A percentile compares a stretch with the other conserved stretches of the same genome.
phyloP scores from a whole-genome alignment of 139 green algal species.

The Chlorella vulgaris region DNA sequence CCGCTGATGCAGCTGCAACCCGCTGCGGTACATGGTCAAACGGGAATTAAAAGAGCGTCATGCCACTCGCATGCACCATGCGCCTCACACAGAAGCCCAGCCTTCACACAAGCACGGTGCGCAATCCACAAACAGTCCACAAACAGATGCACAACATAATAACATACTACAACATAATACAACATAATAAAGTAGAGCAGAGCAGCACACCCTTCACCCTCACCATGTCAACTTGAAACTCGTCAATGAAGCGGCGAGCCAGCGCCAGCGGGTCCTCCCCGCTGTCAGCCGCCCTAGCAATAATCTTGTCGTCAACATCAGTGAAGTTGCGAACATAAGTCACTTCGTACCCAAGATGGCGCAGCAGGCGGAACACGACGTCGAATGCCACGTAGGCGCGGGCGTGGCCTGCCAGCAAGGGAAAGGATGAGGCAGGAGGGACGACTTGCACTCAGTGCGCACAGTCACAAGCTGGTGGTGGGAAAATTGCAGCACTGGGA shows the following conservation, averaged over 20 bases:
- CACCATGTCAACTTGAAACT: slow-evolving; percentile 94
- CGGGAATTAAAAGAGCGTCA: no score
- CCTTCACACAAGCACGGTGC: no score
- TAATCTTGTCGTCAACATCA: slow-evolving; percentile 99
- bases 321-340: slow-evolving; percentile 74
- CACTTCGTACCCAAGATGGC: slow-evolving; percentile 73
- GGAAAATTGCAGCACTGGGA: no score
- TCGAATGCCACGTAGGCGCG: slow-evolving; percentile 97
- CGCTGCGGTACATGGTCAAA: no score
- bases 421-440: no score
- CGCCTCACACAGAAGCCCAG: no score
- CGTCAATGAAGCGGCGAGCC: slow-evolving; percentile 82
- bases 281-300: slow-evolving; percentile 74
- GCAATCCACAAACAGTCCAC: no score
- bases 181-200: background rate
- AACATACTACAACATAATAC: background rate
- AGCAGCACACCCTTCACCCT: background rate
- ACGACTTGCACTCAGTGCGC: no score
- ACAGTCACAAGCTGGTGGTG: no score
- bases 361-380: slow-evolving; percentile 84
- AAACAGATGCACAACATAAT: no score
- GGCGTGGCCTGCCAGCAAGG: slow-evolving; percentile 79
- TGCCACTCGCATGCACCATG: no score
- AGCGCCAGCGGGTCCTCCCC: slow-evolving; percentile 79
- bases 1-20: no score